These are phyloP conservation scores for Asterochloris sp. DNA, from an alignment of 139 green algal species.

Conservation along the genomic window DNA sequence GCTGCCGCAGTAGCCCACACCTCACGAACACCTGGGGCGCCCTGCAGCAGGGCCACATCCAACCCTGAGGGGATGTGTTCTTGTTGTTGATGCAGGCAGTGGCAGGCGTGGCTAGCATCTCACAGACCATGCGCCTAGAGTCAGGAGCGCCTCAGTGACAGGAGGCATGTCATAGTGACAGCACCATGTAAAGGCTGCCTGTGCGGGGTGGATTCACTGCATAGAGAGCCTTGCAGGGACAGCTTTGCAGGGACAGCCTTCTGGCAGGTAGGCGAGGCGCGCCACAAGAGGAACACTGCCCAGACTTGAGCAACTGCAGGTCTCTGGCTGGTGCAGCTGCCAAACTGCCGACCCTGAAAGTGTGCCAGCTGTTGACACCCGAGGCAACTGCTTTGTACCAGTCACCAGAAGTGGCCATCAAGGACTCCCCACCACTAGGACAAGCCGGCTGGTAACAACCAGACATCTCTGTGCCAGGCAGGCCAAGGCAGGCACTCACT, in stretches of 20 bases:
- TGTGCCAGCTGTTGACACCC: no score
- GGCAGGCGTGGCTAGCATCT: not conserved
- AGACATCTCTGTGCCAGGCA: not conserved
- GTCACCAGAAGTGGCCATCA: not conserved
- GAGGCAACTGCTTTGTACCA: not conserved
- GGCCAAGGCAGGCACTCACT: not conserved
- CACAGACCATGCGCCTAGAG: not conserved
- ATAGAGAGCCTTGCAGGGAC: no score
- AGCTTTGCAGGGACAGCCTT: no score
- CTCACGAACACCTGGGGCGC: constrained; percentile 51
- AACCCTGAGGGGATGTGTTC: not conserved
- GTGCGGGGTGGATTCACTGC: not conserved
- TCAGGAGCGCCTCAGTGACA: not conserved
- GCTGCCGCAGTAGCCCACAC: constrained; percentile 78
- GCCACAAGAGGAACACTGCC: no score
- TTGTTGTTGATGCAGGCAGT: not conserved
- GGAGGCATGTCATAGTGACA: not conserved
- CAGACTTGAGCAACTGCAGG: no score
- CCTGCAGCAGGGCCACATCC: not conserved
- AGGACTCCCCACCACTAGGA: not conserved
- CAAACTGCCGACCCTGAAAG: no score
- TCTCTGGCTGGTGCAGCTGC: no score
- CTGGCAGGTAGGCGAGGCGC: no score
- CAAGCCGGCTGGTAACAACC: not conserved
- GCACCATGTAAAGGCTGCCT: not conserved